Base-by-base conservation (phyloP, 495 filamentous ascomycete species). In the Amphirosellinia nigrospora region DNA sequence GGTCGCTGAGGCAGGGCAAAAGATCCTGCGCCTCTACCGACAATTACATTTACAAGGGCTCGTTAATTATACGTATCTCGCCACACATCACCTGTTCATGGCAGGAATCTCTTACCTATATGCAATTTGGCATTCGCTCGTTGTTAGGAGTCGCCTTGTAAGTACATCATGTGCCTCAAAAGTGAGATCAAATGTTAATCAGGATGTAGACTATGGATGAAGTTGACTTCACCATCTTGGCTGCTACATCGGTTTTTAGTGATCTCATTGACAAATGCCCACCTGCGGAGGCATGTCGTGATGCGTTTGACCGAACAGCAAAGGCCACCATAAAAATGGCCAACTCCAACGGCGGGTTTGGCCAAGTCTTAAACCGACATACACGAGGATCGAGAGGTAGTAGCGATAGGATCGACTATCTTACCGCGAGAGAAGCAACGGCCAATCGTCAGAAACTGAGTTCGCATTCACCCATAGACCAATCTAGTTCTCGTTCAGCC, bases 31-130 rank as follows among this genome's bases (percentile, higher is more conserved):
- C 66, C 85, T 98, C 28, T 98, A 98, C 80, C 86, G 95, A 53
- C 92, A 97, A 73, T 81, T 98, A 70, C 95, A 98, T 82, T 86
- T 93, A 19, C 86, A 94, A 53, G 90, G 93, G 63, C 82, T 98
- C 64, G 95, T 98, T 32, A 98, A 97, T 77, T 97, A 98, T 74
- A 98, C 95, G 0, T 98, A 94, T 80, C 81, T 98, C 59, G 93
- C 95, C n/a, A 98, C 95, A 3, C 95, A 98, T 78, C 95, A 98
- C 80, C 85, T 98, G 21, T 98, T 98, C 80, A 97, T 97, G 92
- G 94, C 95, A 21, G 95, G 94, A 26, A 97, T 98, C 61, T 96
- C 95, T 5, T 98, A 97, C 78, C 87, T 98, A 6, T 98, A 97
- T 77, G 94, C 96, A 19, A 95, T 98, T 52, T 98, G 95, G 95